Percentiles rank a stretch among this genome's conserved stretches.
These are phyloP conservation scores for Candida krabiensis DNA, from an alignment of 805 yeast genomes.

Conservation along the genomic window DNA sequence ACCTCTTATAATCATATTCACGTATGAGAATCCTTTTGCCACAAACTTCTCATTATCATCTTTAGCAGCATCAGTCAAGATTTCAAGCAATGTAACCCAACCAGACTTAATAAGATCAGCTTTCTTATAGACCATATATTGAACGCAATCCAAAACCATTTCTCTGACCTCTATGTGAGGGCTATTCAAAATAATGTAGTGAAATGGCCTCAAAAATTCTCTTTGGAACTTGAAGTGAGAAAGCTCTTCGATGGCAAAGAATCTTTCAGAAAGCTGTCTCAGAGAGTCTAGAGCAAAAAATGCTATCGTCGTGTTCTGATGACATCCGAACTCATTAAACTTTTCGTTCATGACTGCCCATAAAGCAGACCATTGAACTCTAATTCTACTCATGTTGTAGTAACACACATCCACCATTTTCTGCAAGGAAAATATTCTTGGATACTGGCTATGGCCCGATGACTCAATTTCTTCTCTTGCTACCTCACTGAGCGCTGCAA, in stretches of 20 bases:
- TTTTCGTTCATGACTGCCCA: constrained; percentile 94
- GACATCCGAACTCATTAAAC: constrained; percentile 83
- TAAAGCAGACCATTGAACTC: constrained; percentile 93
- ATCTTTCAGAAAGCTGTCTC: constrained; percentile 89
- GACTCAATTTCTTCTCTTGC: constrained; percentile 90
- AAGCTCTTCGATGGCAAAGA: constrained; percentile 89
- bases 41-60: constrained; percentile 61
- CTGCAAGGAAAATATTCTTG: constrained; percentile 89
- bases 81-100: constrained; percentile 86
- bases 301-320: constrained; percentile 71
- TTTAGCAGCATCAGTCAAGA: constrained; percentile 71
- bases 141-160: constrained; percentile 86
- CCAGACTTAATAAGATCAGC: constrained; percentile 82
- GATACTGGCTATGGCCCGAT: constrained; percentile 76
- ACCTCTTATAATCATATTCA: constrained; percentile 59
- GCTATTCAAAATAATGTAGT: constrained; percentile 70
- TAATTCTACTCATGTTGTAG: constrained; percentile 94
- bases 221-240: constrained; percentile 94
- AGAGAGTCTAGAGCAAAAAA: constrained; percentile 92
- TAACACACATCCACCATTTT: constrained; percentile 97
- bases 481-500: constrained; percentile 81
- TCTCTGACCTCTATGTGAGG: constrained; percentile 71
- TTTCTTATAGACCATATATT: constrained; percentile 79
- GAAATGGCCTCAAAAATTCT: constrained; percentile 90
- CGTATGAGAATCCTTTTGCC: constrained; percentile 59